Evolutionary conservation across 2,329 filamentous ascomycete species (phyloP).

Genomic region (Aspergillus thermomutatus): DNA sequence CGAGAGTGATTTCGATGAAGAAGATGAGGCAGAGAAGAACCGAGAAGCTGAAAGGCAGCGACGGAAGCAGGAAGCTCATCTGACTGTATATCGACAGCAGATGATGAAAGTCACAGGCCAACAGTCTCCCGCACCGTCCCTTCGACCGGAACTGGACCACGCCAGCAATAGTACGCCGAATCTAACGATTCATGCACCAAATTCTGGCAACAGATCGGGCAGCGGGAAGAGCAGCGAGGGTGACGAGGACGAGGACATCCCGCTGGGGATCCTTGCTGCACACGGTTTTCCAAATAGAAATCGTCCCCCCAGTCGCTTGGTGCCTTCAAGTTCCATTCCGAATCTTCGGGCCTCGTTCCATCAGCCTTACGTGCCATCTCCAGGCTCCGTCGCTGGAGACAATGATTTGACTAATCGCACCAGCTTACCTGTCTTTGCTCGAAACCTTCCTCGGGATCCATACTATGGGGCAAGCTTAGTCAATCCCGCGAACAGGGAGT

Average conservation of each 20-base stretch:
- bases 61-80: conserved; percentile 83
- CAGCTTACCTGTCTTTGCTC: conserved; percentile 75
- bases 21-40: conserved; percentile 75
- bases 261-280: conserved; percentile 78
- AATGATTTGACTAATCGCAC: conserved; percentile 41
- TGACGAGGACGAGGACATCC: conserved; percentile 84
- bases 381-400: conserved; percentile 56
- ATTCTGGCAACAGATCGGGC: conserved; percentile 35
- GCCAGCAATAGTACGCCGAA: conserved; percentile 63
- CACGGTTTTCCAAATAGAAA: conserved; percentile 82
- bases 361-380: conserved; percentile 46
- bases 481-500: conserved; percentile 69
- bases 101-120: conserved; percentile 97
- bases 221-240: conserved; percentile 46
- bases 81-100: conserved; percentile 85
- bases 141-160: conserved; percentile 55
- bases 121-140: conserved; percentile 47
- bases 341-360: conserved; percentile 62
- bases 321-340: conserved; percentile 64
- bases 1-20: conserved; percentile 68
- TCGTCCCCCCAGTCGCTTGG: conserved; percentile 67
- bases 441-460: conserved; percentile 77
- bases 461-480: conserved; percentile 78
- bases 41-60: conserved; percentile 71
- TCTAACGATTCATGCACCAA: conserved; percentile 43